Percentiles rank a stretch among this genome's conserved stretches.
These are phyloP conservation scores for Alternaria dauci DNA, from an alignment of 2,329 filamentous ascomycete genomes.

Conservation along the genomic window DNA sequence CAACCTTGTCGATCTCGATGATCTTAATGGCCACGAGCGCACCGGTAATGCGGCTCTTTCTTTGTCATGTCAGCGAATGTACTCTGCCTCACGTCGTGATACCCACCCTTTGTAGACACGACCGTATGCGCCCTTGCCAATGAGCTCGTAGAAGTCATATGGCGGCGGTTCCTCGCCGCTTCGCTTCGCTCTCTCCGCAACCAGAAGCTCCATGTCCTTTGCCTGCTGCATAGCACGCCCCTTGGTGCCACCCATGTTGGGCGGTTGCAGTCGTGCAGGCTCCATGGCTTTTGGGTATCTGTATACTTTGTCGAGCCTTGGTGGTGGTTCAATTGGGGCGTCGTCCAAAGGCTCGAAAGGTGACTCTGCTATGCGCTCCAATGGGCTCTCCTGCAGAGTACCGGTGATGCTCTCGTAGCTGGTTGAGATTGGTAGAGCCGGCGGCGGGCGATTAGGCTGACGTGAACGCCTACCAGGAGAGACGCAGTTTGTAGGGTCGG, in stretches of 20 bases:
- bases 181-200: constrained; percentile 69
- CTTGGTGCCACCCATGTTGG: constrained; percentile 55
- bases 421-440: constrained; percentile 19
- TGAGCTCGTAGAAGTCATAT: constrained; percentile 75
- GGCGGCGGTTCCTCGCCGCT: constrained; percentile 68
- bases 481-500: constrained; percentile 32
- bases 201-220: constrained; percentile 71
- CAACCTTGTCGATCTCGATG: constrained; percentile 81
- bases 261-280: constrained; percentile 39
- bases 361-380: constrained; percentile 39
- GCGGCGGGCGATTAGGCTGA: constrained; percentile 18
- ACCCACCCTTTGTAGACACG: constrained; percentile 73
- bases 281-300: constrained; percentile 38
- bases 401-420: constrained; percentile 27
- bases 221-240: constrained; percentile 73
- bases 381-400: constrained; percentile 25
- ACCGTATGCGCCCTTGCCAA: constrained; percentile 78
- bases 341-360: constrained; percentile 20
- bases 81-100: constrained; percentile 1
- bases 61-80: constrained; percentile 33
- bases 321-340: neutral
- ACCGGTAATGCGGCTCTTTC: constrained; percentile 51
- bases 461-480: constrained; percentile 20
- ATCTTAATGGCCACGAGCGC: constrained; percentile 79
- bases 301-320: constrained; percentile 10